Percentiles rank a stretch among this genome's conserved stretches.
phyloP scores from a whole-genome alignment of 2,329 filamentous ascomycete genomes.

The Neonectria sp. region DNA sequence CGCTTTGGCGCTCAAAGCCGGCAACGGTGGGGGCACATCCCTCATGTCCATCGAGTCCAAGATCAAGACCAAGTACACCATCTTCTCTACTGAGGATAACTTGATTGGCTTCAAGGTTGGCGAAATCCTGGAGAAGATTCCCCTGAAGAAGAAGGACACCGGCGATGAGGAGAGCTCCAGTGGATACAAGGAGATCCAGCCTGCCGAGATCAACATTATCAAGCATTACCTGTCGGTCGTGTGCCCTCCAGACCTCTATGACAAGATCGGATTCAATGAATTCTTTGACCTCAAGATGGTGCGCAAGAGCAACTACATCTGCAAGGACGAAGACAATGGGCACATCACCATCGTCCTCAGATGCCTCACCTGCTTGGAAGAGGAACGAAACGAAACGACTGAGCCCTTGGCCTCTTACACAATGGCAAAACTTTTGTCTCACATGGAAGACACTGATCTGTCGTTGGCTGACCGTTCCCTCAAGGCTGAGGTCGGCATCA shows the following conservation, averaged over 20 bases:
- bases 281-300: conserved; percentile 51
- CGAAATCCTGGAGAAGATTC: conserved; percentile 17
- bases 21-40: conserved; percentile 17
- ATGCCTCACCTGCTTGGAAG: conserved; percentile 33
- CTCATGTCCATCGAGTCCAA: conserved; percentile 29
- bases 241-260: conserved; percentile 51
- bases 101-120: conserved; percentile 14
- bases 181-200: conserved; percentile 23
- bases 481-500: conserved; percentile 22
- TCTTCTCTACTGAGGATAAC: conserved; percentile 16
- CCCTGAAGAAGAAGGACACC: conserved; percentile 7
- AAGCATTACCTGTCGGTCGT: conserved; percentile 52
- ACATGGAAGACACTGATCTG: conserved; percentile 22
- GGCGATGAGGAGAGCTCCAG: conserved; percentile 9
- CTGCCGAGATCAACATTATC: conserved; percentile 51
- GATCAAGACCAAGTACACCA: conserved; percentile 28
- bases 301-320: conserved; percentile 50
- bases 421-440: not conserved
- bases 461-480: conserved; percentile 23
- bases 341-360: conserved; percentile 48
- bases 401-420: not conserved
- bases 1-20: conserved; percentile 16
- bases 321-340: conserved; percentile 51
- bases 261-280: conserved; percentile 52
- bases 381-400: conserved; percentile 16